Evolutionary conservation across 495 filamentous ascomycete species (phyloP), one percentile per base, ranked within the genome.

Genomic region (Daldinia bambusicola): DNA sequence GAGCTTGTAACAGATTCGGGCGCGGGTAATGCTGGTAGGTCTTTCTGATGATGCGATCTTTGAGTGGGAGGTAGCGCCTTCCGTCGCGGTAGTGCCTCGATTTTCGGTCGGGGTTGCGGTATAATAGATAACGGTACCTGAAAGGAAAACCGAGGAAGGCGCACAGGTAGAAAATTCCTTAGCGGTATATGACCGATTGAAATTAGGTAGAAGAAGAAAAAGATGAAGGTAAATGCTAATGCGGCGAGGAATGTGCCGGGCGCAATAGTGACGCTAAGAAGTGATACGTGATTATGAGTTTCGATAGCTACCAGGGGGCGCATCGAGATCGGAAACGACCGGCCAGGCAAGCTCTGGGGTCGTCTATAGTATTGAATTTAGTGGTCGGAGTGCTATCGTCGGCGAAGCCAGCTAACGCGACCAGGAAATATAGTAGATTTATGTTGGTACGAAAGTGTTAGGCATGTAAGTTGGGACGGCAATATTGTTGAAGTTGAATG

Each of bases 191-290:
- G 64, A n/a, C 74, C 68, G 6, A 56, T 61, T 3, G 69, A 71
- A 14, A 73, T 71, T 57, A 89, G 77, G 72, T 87, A 86, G 53
- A 88, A 55, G 72, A 79, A 84, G 60, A 81, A 70, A 43, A 85
- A 84, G 61, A 84, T 67, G 61, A 91, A 78, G 16, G 82, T 71
- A 52, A 88, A 75, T 60, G 86, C 70, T 66, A 89, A 79, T 41
- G 78, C 76, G 22, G 76, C 81, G 68, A 89, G 72, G 71, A 82
- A 85, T 61, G 85, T 83, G 72, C 83, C 83, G 13, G 85, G 85
- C 31, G 84, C 83, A 75, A 88, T 82, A 63, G 79, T 80, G 55
- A 88, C 74, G 74, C 83, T 85, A 62, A 88, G 65, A 48, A 88
- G 79, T 50, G 81, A 70, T 68, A 83, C 60, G 72, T 84, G 80